Evolutionary conservation across 352 stramenopile genomes (phyloP).

Genomic region (Thraustotheca clavata): DNA sequence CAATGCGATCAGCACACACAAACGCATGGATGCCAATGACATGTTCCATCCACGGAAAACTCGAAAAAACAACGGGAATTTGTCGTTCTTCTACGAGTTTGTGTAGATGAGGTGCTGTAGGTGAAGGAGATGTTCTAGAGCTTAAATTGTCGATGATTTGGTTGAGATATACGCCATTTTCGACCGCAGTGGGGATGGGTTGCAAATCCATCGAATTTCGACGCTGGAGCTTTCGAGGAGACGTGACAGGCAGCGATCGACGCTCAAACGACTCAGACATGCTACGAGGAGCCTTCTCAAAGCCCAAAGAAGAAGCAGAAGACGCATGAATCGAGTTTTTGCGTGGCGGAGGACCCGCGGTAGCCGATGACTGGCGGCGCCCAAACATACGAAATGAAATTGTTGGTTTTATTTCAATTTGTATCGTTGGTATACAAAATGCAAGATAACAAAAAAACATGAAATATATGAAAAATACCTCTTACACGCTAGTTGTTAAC

Average conservation of each 20-base stretch:
- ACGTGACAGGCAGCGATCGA: background rate
- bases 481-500: too few relatives aligned
- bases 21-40: constrained; percentile 14
- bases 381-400: constrained; percentile 22
- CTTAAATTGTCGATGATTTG: constrained; percentile 11
- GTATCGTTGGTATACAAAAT: too few relatives aligned
- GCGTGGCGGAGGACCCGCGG: background rate
- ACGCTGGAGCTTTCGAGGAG: constrained; percentile 8
- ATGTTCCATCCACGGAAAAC: background rate
- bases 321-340: constrained; percentile 19
- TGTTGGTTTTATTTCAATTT: too few relatives aligned
- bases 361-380: constrained; percentile 5
- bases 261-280: constrained; percentile 3
- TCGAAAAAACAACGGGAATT: constrained; percentile 2
- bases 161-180: constrained; percentile 5
- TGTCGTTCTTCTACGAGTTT: background rate
- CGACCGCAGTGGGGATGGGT: background rate
- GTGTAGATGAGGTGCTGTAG: background rate
- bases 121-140: background rate
- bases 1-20: background rate
- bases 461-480: too few relatives aligned
- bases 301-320: background rate
- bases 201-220: constrained; percentile 12
- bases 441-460: too few relatives aligned
- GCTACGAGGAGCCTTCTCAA: constrained; percentile 2